These are phyloP conservation scores for Suillus americanus DNA, from an alignment of 768 basidiomycete genomes.

Conservation along the genomic window DNA sequence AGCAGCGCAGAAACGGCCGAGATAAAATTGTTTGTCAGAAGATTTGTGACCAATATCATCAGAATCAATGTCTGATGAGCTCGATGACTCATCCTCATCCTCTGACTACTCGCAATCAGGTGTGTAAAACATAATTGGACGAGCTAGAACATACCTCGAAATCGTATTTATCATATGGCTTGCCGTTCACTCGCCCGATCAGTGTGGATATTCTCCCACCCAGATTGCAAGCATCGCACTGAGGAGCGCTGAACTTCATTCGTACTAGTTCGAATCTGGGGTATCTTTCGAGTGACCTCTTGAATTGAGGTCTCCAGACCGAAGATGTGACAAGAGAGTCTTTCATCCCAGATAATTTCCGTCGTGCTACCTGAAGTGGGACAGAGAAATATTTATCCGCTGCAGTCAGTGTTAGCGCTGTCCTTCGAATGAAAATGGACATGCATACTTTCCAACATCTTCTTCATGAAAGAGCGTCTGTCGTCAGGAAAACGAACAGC, in stretches of 20 bases:
- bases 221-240: slow-evolving; percentile 84
- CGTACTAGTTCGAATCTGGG: slow-evolving; percentile 58
- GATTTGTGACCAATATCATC: slow-evolving; percentile 14
- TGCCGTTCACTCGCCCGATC: slow-evolving; percentile 60
- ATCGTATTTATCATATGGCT: slow-evolving; percentile 67
- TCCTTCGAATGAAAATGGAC: not conserved
- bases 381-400: slow-evolving; percentile 73
- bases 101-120: slow-evolving; percentile 1
- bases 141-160: slow-evolving; percentile 48
- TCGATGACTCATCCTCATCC: slow-evolving; percentile 24
- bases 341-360: slow-evolving; percentile 66
- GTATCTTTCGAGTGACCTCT: slow-evolving; percentile 58
- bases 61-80: slow-evolving; percentile 25
- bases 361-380: slow-evolving; percentile 63
- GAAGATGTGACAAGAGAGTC: slow-evolving; percentile 85
- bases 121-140: too few species aligned
- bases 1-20: slow-evolving; percentile 80
- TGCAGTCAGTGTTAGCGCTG: slow-evolving; percentile 17
- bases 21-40: slow-evolving; percentile 44
- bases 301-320: slow-evolving; percentile 76
- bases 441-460: slow-evolving; percentile 46
- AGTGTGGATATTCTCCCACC: slow-evolving; percentile 67
- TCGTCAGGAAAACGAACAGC: slow-evolving; percentile 57
- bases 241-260: slow-evolving; percentile 56
- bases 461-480: slow-evolving; percentile 56